Evolutionary conservation across 1,139 yeast species (phyloP).

Genomic region (Yamadazyma jaroonii): DNA sequence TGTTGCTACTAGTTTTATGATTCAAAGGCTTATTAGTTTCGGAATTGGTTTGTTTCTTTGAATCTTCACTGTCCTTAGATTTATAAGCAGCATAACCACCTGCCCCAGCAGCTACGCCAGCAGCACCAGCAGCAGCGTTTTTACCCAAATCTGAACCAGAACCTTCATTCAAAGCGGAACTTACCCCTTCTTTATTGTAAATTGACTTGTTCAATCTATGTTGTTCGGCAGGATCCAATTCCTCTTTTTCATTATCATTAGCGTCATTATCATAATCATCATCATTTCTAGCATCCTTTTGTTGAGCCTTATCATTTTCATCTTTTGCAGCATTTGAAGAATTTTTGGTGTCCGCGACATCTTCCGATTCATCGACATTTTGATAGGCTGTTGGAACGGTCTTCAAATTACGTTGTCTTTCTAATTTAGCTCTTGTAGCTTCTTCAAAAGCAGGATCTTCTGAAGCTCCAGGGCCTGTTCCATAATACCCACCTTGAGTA

Average conservation of each 20-base stretch:
- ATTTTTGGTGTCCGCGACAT: too few relatives aligned
- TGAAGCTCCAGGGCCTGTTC: conserved; percentile 4
- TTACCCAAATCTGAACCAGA: conserved; percentile 1
- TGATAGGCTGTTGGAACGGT: conserved; percentile 29
- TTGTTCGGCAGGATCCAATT: conserved; percentile 22
- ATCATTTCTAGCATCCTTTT: conserved; percentile 2
- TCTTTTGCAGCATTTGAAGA: too few relatives aligned
- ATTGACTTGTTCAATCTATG: conserved; percentile 31
- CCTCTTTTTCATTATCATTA: conserved; percentile 1
- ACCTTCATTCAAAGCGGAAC: conserved; percentile 6
- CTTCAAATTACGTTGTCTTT: conserved; percentile 23
- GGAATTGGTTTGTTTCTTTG: background rate
- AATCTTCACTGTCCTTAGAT: background rate
- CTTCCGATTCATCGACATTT: conserved; percentile 7
- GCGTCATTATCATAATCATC: conserved; percentile 4
- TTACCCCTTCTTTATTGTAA: conserved; percentile 23
- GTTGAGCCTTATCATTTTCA: too few relatives aligned
- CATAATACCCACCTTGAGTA: conserved; percentile 33
- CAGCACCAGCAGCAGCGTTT: conserved; percentile 7
- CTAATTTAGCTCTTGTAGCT: conserved; percentile 28
- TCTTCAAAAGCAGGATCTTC: conserved; percentile 13
- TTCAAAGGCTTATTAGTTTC: conserved; percentile 1
- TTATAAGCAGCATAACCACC: conserved; percentile 2
- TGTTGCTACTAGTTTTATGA: conserved; percentile 1
- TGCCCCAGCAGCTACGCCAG: conserved; percentile 9